Evolutionary conservation across 805 yeast species (phyloP).

Genomic region (Saturnispora silvae): DNA sequence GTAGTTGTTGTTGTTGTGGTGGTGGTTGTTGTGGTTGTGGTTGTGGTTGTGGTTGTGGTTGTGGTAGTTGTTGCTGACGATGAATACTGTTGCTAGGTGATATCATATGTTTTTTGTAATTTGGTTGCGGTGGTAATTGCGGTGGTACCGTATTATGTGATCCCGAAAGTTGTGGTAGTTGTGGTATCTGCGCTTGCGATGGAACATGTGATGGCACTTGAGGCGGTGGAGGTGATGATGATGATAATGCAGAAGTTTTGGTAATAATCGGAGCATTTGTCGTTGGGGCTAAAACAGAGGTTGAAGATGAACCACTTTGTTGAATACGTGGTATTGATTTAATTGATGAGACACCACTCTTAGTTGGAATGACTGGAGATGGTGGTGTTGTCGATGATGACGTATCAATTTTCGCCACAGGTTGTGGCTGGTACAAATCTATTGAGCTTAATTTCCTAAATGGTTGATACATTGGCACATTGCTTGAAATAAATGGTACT

Average conservation of each 20-base stretch:
- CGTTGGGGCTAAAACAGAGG: no score
- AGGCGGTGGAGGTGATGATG: background rate
- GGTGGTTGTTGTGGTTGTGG: background rate
- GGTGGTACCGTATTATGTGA: background rate
- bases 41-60: background rate
- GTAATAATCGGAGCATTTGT: no score
- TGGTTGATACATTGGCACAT: conserved; percentile 23
- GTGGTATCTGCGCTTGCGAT: background rate
- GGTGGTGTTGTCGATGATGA: no score
- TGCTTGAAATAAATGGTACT: conserved; percentile 23
- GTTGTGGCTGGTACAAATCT: no score
- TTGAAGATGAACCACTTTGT: no score
- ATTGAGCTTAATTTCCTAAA: conserved; percentile 19
- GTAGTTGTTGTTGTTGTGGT: background rate
- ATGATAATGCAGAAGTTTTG: conserved; percentile 3
- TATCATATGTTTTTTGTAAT: background rate
- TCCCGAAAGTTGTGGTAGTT: background rate
- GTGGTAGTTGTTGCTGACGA: no score
- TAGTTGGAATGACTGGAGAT: no score
- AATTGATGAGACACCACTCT: no score
- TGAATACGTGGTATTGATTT: no score
- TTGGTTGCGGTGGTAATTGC: background rate
- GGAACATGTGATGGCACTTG: background rate
- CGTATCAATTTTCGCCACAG: no score
- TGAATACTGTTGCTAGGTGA: background rate